phyloP scores from a whole-genome alignment of 2,329 filamentous ascomycete genomes.

The Talaromyces sp. region DNA sequence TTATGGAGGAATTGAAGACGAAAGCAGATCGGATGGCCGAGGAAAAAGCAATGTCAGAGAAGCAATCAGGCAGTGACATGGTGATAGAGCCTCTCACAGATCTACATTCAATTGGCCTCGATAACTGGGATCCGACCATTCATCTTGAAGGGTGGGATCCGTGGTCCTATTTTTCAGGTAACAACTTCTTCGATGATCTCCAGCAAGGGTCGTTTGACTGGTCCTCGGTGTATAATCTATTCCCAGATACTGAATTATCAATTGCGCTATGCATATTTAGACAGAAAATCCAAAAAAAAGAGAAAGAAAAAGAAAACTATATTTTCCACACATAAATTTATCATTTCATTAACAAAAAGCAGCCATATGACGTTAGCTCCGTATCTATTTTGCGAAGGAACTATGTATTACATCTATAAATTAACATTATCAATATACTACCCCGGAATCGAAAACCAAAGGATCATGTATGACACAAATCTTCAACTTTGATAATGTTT shows the following conservation, averaged over 20 bases:
- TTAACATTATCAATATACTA: too few relatives aligned
- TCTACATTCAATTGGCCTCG: not conserved
- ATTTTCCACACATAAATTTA: too few relatives aligned
- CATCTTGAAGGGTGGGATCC: not conserved
- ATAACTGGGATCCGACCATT: not conserved
- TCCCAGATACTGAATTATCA: not conserved
- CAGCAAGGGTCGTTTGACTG: not conserved
- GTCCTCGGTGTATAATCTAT: not conserved
- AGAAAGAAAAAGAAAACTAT: too few relatives aligned
- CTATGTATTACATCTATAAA: too few relatives aligned
- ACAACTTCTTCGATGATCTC: not conserved
- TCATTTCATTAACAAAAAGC: too few relatives aligned
- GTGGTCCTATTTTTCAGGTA: not conserved
- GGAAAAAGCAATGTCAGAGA: not conserved
- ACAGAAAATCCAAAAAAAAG: too few relatives aligned
- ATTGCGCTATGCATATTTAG: too few relatives aligned
- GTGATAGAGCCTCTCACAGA: not conserved
- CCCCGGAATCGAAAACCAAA: too few relatives aligned
- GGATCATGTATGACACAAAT: too few relatives aligned
- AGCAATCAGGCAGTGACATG: not conserved
- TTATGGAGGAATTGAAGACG: constrained; percentile 6
- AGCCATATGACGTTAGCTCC: too few relatives aligned
- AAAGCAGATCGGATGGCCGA: not conserved
- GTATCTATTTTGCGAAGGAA: too few relatives aligned
- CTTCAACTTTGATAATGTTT: too few relatives aligned